Base-by-base conservation (phyloP, 768 basidiomycete species). In the Sistotremastrum suecicum region DNA sequence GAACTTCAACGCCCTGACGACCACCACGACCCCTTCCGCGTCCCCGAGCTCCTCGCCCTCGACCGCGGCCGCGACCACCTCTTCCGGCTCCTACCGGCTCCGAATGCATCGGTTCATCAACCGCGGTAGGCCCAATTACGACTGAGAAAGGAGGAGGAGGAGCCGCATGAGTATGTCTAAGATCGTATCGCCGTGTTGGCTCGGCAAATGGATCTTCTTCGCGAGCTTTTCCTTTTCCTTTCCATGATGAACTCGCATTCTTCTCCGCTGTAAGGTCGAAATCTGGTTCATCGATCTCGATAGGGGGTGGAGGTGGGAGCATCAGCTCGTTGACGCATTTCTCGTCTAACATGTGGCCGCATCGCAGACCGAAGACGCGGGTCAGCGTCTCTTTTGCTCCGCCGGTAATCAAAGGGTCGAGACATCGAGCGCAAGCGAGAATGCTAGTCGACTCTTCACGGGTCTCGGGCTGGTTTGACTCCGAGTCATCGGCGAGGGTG, bases 331-430 rank as follows among this genome's bases (percentile, higher is more conserved):
- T 69, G 2, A 80, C 60, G 52, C 84, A 88, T 58, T 80, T 83
- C 42, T 82, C 85, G 51, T 87, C 84, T 0, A 87, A 67, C 53
- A 88, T 59, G 56, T 88, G 85, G 0, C 84, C 84, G 44, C 84
- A 88, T 37, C 80, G 66, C 49, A 88, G 60, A 1, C 71, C 76
- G 84, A 83, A 87, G 5, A 87, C 61, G 38, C 72, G 69, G 37
- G 63, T 63, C 37, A 62, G 65, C 34, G 74, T 76, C 39, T 66
- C 61, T 9, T 56, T 60, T 1, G 66, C 64, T 41, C 71, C 67
- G 34, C 69, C 64, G 31, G 80, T 64, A 7, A 80, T 59, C 4
- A 87, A 68, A 0, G 80, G 79, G 48, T 78, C 78, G 28, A 70
- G 60, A 50, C 85, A 88, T 7, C 62, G 64, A 9, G 79, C 80